These are phyloP conservation scores for Suhomyces vadensis DNA, from an alignment of 805 yeast species.

Conservation along the genomic window DNA sequence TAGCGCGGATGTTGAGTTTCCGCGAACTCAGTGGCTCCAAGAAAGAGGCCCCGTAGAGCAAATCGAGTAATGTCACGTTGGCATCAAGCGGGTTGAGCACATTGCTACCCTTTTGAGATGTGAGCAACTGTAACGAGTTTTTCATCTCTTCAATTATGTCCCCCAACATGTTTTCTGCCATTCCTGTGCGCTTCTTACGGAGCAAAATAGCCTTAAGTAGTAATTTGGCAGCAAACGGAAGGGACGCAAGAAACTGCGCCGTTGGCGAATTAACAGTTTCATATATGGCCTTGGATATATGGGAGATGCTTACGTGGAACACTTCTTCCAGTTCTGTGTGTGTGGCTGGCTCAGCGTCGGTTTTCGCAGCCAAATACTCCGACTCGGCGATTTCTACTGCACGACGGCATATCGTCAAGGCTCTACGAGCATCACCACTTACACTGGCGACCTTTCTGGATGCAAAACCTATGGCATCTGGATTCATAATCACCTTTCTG, in stretches of 20 bases:
- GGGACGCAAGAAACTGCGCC: conserved; percentile 53
- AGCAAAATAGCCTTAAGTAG: conserved; percentile 68
- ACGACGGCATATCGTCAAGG: conserved; percentile 80
- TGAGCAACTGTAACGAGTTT: conserved; percentile 47
- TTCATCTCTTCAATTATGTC: conserved; percentile 78
- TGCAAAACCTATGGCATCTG: conserved; percentile 87
- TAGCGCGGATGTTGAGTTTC: conserved; percentile 45
- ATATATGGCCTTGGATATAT: conserved; percentile 74
- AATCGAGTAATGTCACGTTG: conserved; percentile 30
- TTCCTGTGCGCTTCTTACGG: conserved; percentile 63
- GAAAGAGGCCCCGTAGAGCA: conserved; percentile 24
- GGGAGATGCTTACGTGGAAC: conserved; percentile 65
- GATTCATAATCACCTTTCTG: conserved; percentile 48
- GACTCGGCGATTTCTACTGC: conserved; percentile 86
- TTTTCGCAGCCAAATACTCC: conserved; percentile 42
- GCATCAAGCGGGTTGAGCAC: conserved; percentile 19
- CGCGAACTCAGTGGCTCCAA: background rate
- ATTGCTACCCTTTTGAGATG: conserved; percentile 24
- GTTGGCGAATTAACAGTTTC: conserved; percentile 79
- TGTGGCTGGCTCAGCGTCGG: conserved; percentile 3
- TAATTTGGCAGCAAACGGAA: conserved; percentile 71
- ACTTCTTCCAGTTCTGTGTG: conserved; percentile 30
- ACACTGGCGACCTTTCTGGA: conserved; percentile 94
- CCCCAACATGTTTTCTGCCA: conserved; percentile 70
- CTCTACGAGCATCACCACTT: conserved; percentile 96